These are phyloP conservation scores for Acanthamoeba polyphaga DNA, from an alignment of 208 protist species.

Conservation along the genomic window DNA sequence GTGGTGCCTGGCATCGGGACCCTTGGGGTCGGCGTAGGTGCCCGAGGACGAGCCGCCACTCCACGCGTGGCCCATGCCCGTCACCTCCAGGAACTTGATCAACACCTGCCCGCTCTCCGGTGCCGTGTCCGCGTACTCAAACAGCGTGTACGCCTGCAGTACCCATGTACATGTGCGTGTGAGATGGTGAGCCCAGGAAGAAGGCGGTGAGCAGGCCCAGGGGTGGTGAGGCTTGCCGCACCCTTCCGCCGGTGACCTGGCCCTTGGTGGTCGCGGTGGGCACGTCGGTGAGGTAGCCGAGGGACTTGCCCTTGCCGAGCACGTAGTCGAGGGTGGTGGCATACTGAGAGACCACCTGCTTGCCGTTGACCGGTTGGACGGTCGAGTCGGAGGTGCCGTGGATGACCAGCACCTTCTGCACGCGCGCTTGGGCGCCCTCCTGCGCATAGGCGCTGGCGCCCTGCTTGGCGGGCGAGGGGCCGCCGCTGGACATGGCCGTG, in stretches of 20 bases:
- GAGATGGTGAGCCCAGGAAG: neutral
- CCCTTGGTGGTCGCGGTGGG: conserved; percentile 13
- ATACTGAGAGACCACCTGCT: conserved; percentile 63
- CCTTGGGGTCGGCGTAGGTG: conserved; percentile 61
- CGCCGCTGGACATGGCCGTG: conserved; percentile 65
- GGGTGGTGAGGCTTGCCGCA: neutral
- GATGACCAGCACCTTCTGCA: conserved; percentile 66
- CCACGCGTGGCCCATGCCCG: conserved; percentile 71
- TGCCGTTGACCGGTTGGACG: conserved; percentile 54
- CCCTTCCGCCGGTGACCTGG: conserved; percentile 42
- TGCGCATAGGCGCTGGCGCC: conserved; percentile 12
- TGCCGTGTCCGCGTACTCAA: conserved; percentile 18
- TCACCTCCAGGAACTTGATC: conserved; percentile 61
- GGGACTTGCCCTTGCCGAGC: neutral
- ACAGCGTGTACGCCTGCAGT: neutral
- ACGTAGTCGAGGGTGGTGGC: conserved; percentile 52
- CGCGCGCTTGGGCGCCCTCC: neutral
- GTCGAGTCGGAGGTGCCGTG: conserved; percentile 67
- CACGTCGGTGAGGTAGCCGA: conserved; percentile 38
- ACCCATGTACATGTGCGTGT: too few species aligned
- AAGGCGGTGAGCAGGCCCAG: neutral
- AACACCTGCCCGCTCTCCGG: conserved; percentile 3
- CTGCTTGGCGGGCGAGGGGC: conserved; percentile 28
- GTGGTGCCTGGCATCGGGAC: conserved; percentile 25
- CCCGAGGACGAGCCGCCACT: conserved; percentile 39